phyloP scores from a whole-genome alignment of 805 yeast species.

The Starmerella apis region DNA sequence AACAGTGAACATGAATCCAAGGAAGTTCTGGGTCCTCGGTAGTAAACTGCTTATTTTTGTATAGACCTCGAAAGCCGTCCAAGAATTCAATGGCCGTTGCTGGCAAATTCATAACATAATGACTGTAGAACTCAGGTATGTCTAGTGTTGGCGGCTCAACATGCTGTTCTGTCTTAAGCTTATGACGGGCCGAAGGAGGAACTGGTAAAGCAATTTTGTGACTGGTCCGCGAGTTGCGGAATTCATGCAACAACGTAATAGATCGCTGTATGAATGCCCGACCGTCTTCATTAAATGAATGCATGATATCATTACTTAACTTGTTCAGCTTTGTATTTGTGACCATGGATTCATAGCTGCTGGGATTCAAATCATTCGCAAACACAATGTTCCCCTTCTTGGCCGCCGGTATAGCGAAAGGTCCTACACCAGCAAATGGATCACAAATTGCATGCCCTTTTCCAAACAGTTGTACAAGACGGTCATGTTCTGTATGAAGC shows the following conservation, averaged over 20 bases:
- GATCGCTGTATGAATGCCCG: conserved; percentile 62
- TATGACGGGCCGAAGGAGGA: not conserved
- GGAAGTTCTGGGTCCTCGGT: conserved; percentile 54
- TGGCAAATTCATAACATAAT: conserved; percentile 92
- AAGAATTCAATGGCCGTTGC: conserved; percentile 81
- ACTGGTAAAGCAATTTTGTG: conserved; percentile 20
- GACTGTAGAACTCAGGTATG: conserved; percentile 47
- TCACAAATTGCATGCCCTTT: conserved; percentile 75
- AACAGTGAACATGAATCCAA: conserved; percentile 76
- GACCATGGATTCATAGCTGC: conserved; percentile 58
- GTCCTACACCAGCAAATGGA: conserved; percentile 98
- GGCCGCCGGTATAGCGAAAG: conserved; percentile 94
- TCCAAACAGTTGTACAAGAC: conserved; percentile 52
- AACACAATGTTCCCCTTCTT: conserved; percentile 67
- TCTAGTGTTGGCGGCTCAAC: conserved; percentile 13
- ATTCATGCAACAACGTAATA: conserved; percentile 42
- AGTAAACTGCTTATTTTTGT: conserved; percentile 32
- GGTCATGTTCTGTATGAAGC: conserved; percentile 82
- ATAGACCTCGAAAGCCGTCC: conserved; percentile 67
- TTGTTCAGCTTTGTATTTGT: conserved; percentile 58
- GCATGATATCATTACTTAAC: conserved; percentile 46
- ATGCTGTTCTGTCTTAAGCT: not conserved
- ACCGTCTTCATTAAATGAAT: conserved; percentile 65
- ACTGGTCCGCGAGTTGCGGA: conserved; percentile 29
- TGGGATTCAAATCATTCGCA: conserved; percentile 91